Conservation (phyloP, 306 rosid species). For the Mimosa bimucronata region DNA sequence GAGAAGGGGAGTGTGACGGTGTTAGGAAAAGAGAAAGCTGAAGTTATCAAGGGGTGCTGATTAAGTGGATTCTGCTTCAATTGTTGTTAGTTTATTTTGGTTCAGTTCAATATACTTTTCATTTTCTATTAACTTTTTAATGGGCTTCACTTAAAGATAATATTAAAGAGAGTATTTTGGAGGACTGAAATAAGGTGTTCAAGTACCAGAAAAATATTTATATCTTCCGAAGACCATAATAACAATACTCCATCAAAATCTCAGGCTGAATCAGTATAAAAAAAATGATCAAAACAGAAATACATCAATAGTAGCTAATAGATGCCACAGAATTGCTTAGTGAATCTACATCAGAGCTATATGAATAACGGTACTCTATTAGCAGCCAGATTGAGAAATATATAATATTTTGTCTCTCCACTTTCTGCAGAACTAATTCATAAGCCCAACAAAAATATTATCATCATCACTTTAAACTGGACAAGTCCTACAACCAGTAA, state of each 20-base stretch:
- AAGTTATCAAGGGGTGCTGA: too few species aligned
- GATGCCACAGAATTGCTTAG: conserved; percentile 10
- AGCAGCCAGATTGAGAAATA: conserved; percentile 31
- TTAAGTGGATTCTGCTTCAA: too few species aligned
- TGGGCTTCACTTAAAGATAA: too few species aligned
- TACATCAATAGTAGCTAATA: background rate
- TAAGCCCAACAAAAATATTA: conserved; percentile 32
- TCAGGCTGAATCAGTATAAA: background rate
- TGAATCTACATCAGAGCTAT: conserved; percentile 19
- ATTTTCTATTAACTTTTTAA: too few species aligned
- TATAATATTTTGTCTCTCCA: background rate
- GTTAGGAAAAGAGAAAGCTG: too few species aligned
- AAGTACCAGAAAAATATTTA: background rate
- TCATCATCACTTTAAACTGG: conserved; percentile 24
- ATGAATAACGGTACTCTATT: conserved; percentile 15
- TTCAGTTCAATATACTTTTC: too few species aligned
- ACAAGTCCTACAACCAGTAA: conserved; percentile 19
- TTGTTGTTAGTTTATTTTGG: too few species aligned
- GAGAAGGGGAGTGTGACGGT: too few species aligned
- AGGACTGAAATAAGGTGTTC: background rate
- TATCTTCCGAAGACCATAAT: background rate
- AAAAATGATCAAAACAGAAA: background rate
- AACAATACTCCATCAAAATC: background rate
- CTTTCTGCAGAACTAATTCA: conserved; percentile 6
- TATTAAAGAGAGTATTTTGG: background rate